phyloP scores from a whole-genome alignment of 352 stramenopile species.

The Blastocystis sp. region DNA sequence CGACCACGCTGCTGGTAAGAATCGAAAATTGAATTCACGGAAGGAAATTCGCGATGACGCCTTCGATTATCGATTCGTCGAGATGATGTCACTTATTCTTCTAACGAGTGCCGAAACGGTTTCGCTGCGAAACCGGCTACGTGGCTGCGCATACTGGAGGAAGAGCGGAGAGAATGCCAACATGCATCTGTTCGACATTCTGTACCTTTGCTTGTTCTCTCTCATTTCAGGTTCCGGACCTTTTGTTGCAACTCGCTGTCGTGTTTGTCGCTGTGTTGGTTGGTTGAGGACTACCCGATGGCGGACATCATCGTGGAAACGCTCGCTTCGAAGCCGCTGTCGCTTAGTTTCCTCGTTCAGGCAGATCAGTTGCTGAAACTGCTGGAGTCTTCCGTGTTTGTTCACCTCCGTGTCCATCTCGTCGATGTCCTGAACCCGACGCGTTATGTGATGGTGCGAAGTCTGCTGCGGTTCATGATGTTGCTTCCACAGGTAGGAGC shows the following conservation, averaged over 20 bases:
- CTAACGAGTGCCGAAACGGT: conserved; percentile 88
- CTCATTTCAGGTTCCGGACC: conserved; percentile 63
- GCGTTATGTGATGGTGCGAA: conserved; percentile 87
- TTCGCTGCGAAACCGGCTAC: conserved; percentile 66
- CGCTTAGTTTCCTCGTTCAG: conserved; percentile 94
- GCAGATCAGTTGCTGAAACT: conserved; percentile 97
- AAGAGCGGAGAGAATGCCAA: conserved; percentile 58
- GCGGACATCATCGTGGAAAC: conserved; percentile 84
- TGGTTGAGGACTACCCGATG: conserved; percentile 91
- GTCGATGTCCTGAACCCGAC: conserved; percentile 85
- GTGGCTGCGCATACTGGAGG: neutral
- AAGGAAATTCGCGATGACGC: conserved; percentile 68
- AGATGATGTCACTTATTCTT: conserved; percentile 95
- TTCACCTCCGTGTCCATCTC: conserved; percentile 90
- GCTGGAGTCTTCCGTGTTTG: conserved; percentile 95
- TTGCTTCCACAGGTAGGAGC: conserved; percentile 81
- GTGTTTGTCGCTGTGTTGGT: conserved; percentile 79
- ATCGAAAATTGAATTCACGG: conserved; percentile 59
- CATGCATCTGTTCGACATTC: conserved; percentile 67
- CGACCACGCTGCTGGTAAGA: conserved; percentile 77
- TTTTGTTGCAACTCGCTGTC: conserved; percentile 93
- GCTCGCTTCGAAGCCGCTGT: conserved; percentile 86
- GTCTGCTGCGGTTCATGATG: conserved; percentile 90
- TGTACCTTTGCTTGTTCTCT: conserved; percentile 65
- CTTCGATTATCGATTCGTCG: conserved; percentile 93